These are phyloP conservation scores for Sporormia fimetaria DNA, from an alignment of 495 filamentous ascomycete genomes.

Conservation along the genomic window DNA sequence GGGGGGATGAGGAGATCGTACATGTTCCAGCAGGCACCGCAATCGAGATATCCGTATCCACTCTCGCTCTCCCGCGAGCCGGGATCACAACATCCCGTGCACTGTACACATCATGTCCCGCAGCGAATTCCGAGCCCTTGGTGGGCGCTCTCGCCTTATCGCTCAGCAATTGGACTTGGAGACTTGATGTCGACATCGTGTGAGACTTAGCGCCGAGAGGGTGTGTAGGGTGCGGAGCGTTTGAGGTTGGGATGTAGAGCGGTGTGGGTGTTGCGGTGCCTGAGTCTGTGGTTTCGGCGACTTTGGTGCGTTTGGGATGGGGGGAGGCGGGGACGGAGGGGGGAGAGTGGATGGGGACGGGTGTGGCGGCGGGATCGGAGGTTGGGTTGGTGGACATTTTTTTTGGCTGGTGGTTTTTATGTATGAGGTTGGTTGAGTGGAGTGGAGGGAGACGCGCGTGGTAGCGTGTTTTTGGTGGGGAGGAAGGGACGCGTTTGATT, in stretches of 20 bases:
- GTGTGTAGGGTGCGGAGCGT: conserved; percentile 16
- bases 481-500: conserved; percentile 10
- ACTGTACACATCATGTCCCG: conserved; percentile 83
- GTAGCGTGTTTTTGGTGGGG: neutral
- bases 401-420: neutral
- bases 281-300: conserved; percentile 25
- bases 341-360: conserved; percentile 35
- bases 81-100: conserved; percentile 63
- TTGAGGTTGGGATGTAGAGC: conserved; percentile 3
- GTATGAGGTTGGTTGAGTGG: neutral
- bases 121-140: conserved; percentile 75
- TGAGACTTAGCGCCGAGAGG: conserved; percentile 26
- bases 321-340: conserved; percentile 51
- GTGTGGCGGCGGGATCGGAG: conserved; percentile 6
- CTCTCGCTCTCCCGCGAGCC: conserved; percentile 67
- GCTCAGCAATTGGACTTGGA: conserved; percentile 73
- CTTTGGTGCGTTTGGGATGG: conserved; percentile 53
- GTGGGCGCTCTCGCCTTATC: conserved; percentile 64
- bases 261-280: conserved; percentile 26
- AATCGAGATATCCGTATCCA: conserved; percentile 83
- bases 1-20: conserved; percentile 36
- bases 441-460: conserved; percentile 5
- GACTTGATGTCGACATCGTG: conserved; percentile 19
- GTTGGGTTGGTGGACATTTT: conserved; percentile 11
- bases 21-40: conserved; percentile 79